These are phyloP conservation scores for Apiospora pterosperma DNA, from an alignment of 2,329 filamentous ascomycete species.

Conservation along the genomic window DNA sequence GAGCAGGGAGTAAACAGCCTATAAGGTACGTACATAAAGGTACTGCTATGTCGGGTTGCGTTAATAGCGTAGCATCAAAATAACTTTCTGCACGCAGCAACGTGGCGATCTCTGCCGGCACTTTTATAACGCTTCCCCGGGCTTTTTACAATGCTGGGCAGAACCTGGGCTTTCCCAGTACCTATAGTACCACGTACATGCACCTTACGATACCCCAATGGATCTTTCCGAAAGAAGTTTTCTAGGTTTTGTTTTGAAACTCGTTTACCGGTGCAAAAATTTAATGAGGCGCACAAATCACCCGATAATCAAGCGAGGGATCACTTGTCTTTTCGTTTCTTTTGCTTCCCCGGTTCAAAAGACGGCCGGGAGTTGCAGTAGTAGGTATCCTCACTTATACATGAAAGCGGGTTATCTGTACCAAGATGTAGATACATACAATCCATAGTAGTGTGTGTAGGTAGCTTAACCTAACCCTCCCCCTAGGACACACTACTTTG, in stretches of 20 bases:
- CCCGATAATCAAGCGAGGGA: not conserved
- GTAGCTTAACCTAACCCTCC: not conserved
- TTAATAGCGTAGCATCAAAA: not conserved
- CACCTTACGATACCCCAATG: not conserved
- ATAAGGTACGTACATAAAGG: not conserved
- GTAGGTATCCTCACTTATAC: not conserved
- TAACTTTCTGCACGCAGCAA: constrained; percentile 1
- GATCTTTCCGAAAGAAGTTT: not conserved
- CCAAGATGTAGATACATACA: not conserved
- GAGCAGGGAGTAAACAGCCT: not conserved
- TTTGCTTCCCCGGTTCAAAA: not conserved
- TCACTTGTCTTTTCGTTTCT: not conserved
- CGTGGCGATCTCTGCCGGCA: constrained; percentile 1
- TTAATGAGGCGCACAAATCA: not conserved
- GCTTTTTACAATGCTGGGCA: not conserved
- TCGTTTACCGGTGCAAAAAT: not conserved
- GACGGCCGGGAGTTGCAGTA: constrained; percentile 2
- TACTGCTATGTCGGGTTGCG: not conserved
- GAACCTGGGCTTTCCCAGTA: too few relatives aligned
- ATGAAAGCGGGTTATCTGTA: not conserved
- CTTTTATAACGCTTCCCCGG: not conserved
- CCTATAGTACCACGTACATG: too few relatives aligned
- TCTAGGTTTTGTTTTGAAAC: not conserved
- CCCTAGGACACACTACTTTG: not conserved
- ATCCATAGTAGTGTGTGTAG: not conserved